Percentiles rank a stretch among this genome's conserved stretches.
phyloP scores from a whole-genome alignment of 2,329 filamentous ascomycete genomes.

The Endothia cerciana region DNA sequence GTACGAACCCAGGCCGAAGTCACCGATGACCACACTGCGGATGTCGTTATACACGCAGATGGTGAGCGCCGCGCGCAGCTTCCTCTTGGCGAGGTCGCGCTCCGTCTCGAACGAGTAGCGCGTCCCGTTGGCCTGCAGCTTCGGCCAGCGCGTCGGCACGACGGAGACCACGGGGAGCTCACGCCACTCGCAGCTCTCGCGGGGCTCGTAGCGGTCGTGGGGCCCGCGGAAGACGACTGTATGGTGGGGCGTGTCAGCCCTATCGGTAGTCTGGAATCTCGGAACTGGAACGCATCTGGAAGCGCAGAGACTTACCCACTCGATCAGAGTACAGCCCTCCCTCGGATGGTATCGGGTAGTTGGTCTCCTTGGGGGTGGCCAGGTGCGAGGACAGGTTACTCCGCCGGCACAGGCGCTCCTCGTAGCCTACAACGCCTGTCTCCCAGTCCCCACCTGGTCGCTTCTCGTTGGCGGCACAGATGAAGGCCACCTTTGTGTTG shows the following conservation, averaged over 20 bases:
- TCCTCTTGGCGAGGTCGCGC: conserved; percentile 71
- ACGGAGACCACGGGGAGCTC: conserved; percentile 75
- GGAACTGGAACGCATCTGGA: neutral
- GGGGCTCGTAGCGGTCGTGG: conserved; percentile 65
- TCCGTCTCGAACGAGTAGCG: conserved; percentile 75
- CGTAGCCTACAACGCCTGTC: conserved; percentile 61
- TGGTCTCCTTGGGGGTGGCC: conserved; percentile 59
- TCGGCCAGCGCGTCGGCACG: conserved; percentile 72
- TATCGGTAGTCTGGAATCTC: neutral
- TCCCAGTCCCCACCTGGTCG: conserved; percentile 82
- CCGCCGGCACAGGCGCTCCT: conserved; percentile 74
- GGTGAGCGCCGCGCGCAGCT: conserved; percentile 71
- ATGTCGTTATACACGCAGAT: conserved; percentile 68
- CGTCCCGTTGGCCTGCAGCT: conserved; percentile 68
- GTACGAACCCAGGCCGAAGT: conserved; percentile 66
- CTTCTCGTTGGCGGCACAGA: conserved; percentile 77
- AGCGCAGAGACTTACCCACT: conserved; percentile 55
- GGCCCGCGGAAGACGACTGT: conserved; percentile 73
- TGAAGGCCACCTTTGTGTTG: conserved; percentile 60
- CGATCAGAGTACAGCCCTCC: conserved; percentile 72
- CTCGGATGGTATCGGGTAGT: conserved; percentile 73
- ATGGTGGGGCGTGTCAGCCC: neutral
- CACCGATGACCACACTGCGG: conserved; percentile 62
- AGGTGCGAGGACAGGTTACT: conserved; percentile 74
- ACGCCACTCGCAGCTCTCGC: conserved; percentile 55